A percentile compares a stretch with the other conserved stretches of the same genome.
Evolutionary conservation across 1,284 basidiomycete genomes (phyloP).

Genomic region (Sparassis latifolia): DNA sequence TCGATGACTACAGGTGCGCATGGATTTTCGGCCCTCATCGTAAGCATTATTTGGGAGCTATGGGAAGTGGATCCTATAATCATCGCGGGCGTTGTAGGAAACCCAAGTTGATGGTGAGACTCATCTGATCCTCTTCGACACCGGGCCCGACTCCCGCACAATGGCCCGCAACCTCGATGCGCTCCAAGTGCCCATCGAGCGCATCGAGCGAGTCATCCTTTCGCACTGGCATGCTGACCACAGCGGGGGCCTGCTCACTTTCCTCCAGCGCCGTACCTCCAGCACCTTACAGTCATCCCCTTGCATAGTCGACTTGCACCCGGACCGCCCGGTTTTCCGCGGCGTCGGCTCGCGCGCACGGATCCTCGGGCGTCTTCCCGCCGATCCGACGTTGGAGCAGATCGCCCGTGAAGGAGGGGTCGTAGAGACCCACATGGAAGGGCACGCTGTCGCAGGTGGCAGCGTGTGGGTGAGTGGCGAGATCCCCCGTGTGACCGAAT

Average conservation of each 20-base stretch:
- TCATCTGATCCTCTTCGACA: conserved; percentile 68
- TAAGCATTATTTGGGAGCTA: conserved; percentile 27
- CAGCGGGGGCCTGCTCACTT: conserved; percentile 65
- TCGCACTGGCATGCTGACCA: conserved; percentile 87
- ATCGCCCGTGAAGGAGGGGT: conserved; percentile 50
- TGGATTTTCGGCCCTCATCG: conserved; percentile 74
- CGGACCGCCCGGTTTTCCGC: conserved; percentile 63
- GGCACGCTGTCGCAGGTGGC: conserved; percentile 57
- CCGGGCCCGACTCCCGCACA: conserved; percentile 69
- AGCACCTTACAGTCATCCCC: conserved; percentile 14
- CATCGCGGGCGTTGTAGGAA: conserved; percentile 34
- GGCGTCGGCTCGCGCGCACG: conserved; percentile 62
- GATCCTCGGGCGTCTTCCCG: conserved; percentile 52
- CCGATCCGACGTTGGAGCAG: conserved; percentile 66
- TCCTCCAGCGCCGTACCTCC: conserved; percentile 39
- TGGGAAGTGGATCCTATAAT: not conserved
- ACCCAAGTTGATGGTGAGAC: conserved; percentile 39
- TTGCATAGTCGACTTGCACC: conserved; percentile 68
- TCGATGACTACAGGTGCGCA: conserved; percentile 53
- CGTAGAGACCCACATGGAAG: conserved; percentile 49
- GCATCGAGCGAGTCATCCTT: conserved; percentile 58
- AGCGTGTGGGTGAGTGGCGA: conserved; percentile 75
- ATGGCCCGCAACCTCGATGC: conserved; percentile 65
- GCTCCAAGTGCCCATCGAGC: conserved; percentile 38
- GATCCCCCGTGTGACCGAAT: conserved; percentile 64